Evolutionary conservation across 805 yeast genomes (phyloP).

Genomic region (Candida takata): DNA sequence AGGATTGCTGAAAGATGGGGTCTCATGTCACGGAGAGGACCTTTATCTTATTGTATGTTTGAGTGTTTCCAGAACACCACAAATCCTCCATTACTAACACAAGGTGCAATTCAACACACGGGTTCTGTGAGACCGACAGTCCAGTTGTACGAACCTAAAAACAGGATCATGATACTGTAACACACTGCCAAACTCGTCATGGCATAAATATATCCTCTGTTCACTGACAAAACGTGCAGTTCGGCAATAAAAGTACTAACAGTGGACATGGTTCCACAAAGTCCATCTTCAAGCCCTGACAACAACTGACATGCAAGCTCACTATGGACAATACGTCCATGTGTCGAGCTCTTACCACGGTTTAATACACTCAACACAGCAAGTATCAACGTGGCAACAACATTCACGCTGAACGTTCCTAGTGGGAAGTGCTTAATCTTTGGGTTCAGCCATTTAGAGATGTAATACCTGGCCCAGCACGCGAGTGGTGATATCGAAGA

Average conservation of each 20-base stretch:
- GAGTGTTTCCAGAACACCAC: no score
- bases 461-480: conserved; percentile 47
- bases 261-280: conserved; percentile 67
- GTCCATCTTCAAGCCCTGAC: conserved; percentile 53
- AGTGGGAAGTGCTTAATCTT: conserved; percentile 39
- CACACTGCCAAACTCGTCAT: conserved; percentile 37
- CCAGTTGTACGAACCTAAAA: conserved; percentile 73
- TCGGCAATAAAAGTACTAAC: conserved; percentile 76
- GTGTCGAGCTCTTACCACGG: conserved; percentile 33
- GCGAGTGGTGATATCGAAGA: conserved; percentile 69
- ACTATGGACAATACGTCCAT: conserved; percentile 25
- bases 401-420: conserved; percentile 47
- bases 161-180: conserved; percentile 45
- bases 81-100: no score
- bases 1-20: neutral
- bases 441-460: conserved; percentile 45
- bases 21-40: conserved; percentile 14
- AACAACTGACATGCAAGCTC: conserved; percentile 43
- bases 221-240: conserved; percentile 33
- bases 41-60: conserved; percentile 2
- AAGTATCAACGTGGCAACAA: conserved; percentile 37
- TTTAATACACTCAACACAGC: conserved; percentile 36
- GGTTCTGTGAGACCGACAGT: conserved; percentile 35
- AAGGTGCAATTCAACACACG: conserved; percentile 10
- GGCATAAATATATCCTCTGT: conserved; percentile 45